These are phyloP conservation scores for Geotrichum aggregatum DNA, from an alignment of 1,139 yeast species.

Conservation along the genomic window DNA sequence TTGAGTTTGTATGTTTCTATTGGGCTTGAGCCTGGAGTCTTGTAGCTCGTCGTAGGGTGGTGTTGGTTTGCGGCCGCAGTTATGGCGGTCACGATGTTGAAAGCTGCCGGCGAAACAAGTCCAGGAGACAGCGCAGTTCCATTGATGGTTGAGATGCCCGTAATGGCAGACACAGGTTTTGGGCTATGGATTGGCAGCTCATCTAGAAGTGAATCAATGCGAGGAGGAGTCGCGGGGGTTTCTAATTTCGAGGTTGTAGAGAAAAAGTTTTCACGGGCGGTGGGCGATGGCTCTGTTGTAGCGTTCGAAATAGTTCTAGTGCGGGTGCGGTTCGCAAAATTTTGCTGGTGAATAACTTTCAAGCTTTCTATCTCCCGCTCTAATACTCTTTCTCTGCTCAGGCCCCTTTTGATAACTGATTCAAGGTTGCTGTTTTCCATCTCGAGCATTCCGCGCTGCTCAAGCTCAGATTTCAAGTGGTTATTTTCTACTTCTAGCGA, in stretches of 20 bases:
- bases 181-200: slow-evolving; percentile 9
- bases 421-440: slow-evolving; percentile 5
- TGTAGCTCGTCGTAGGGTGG: background rate
- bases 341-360: background rate
- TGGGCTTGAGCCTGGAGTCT: background rate
- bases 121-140: slow-evolving; percentile 7
- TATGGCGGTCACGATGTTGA: slow-evolving; percentile 12
- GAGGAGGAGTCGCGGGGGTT: slow-evolving; percentile 7
- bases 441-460: background rate
- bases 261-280: background rate
- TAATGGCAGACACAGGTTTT: background rate
- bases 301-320: background rate
- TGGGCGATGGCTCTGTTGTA: background rate
- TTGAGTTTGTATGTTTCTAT: background rate
- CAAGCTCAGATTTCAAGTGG: no score
- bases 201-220: slow-evolving; percentile 6
- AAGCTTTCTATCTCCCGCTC: background rate
- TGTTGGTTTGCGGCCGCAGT: slow-evolving; percentile 14
- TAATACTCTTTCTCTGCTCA: background rate
- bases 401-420: background rate
- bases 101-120: slow-evolving; percentile 11
- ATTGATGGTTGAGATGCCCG: background rate
- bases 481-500: no score
- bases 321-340: background rate
- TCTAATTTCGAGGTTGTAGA: slow-evolving; percentile 3